Percentiles rank a stretch among this genome's conserved stretches.
Evolutionary conservation across 2,329 filamentous ascomycete species (phyloP).

Genomic region (Arthrocladium fulminans): DNA sequence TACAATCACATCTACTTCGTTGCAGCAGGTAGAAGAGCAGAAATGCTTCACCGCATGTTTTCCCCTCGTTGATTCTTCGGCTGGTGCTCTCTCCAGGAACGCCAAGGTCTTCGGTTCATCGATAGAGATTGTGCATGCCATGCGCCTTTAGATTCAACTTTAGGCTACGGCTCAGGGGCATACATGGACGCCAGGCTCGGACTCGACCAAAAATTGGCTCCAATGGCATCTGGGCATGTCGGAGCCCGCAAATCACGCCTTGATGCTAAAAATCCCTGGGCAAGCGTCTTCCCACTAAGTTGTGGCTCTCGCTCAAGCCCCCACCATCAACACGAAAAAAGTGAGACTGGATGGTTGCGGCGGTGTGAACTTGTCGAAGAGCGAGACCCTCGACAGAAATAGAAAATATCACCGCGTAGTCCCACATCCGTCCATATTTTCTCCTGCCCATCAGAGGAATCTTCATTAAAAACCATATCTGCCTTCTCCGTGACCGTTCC

Average conservation of each 20-base stretch:
- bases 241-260: constrained; percentile 8
- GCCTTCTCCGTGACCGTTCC: background rate
- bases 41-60: constrained; percentile 1
- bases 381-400: constrained; percentile 2
- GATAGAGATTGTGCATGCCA: no score
- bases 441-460: background rate
- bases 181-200: constrained; percentile 2
- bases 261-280: constrained; percentile 3
- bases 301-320: background rate
- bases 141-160: background rate
- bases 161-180: background rate
- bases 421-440: background rate
- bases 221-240: constrained; percentile 3
- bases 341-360: background rate
- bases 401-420: constrained; percentile 1
- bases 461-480: background rate
- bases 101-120: background rate
- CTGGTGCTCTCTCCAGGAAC: background rate
- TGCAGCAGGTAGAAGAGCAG: background rate
- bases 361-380: constrained; percentile 4
- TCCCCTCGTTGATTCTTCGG: background rate
- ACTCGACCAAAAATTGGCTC: constrained; percentile 3
- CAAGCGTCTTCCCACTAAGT: background rate
- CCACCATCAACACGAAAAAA: constrained; percentile 7
- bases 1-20: no score